phyloP scores from a whole-genome alignment of 139 green algal species.

The Closterium sp. region DNA sequence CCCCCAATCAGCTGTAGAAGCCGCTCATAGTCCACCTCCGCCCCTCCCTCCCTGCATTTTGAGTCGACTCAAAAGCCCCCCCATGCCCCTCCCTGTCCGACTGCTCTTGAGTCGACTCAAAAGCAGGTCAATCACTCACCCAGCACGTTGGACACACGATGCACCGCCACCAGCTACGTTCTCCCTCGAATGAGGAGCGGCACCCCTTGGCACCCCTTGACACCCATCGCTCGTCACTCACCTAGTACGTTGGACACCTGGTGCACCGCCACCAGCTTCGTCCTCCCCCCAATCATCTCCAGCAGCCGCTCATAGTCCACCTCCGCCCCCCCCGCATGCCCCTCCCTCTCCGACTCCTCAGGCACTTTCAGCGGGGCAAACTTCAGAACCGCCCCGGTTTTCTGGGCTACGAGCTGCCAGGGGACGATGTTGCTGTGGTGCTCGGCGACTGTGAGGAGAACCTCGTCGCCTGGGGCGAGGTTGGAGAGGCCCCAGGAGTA shows the following conservation, averaged over 20 bases:
- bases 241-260: conserved; percentile 96
- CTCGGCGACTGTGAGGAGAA: conserved; percentile 89
- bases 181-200: not conserved
- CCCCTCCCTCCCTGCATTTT: no score
- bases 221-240: conserved; percentile 1
- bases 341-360: not conserved
- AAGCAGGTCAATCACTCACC: no score
- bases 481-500: conserved; percentile 85
- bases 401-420: conserved; percentile 85
- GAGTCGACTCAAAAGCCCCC: no score
- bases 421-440: conserved; percentile 98
- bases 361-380: conserved; percentile 50
- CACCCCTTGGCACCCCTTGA: conserved; percentile 65
- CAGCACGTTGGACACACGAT: conserved; percentile 95
- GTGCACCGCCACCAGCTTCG: conserved; percentile 83
- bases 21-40: no score
- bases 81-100: no score
- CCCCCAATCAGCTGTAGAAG: no score
- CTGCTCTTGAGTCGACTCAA: not conserved
- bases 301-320: conserved; percentile 65
- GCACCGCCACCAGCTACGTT: conserved; percentile 83
- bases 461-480: conserved; percentile 87
- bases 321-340: conserved; percentile 46
- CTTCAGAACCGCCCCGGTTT: conserved; percentile 77
- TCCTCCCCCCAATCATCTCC: conserved; percentile 55